Percentiles rank a stretch among this genome's conserved stretches.
Conservation (phyloP, 164 flowering plant species). For the Magnolia changhungtana region DNA sequence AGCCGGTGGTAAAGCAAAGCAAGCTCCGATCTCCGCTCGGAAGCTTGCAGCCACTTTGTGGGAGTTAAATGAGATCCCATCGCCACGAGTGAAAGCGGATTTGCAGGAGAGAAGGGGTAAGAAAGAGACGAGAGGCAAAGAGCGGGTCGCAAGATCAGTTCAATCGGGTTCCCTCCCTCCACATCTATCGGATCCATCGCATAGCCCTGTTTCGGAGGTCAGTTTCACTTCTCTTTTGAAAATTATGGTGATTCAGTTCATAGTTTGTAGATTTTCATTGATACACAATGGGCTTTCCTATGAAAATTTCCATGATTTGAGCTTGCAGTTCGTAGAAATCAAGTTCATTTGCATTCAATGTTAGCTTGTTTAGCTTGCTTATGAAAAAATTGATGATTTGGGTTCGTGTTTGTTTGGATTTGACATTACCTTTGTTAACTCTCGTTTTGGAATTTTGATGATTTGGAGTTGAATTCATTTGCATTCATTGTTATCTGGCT, state of each 20-base stretch:
- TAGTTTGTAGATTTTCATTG: background rate
- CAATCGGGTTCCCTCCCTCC: slow-evolving; percentile 66
- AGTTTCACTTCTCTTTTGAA: slow-evolving; percentile 10
- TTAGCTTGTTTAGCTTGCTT: background rate
- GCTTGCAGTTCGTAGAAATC: background rate
- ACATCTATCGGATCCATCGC: slow-evolving; percentile 93
- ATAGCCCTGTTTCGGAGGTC: slow-evolving; percentile 89
- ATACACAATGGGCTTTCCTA: background rate
- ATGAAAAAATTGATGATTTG: background rate
- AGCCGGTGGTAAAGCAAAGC: slow-evolving; percentile 29
- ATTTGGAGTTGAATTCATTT: background rate
- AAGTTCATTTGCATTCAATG: background rate
- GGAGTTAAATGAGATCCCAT: slow-evolving; percentile 88
- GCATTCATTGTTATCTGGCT: background rate
- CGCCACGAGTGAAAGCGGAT: slow-evolving; percentile 36
- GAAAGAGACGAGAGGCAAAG: slow-evolving; percentile 36
- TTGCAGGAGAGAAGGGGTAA: slow-evolving; percentile 30
- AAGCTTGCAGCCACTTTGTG: slow-evolving; percentile 94
- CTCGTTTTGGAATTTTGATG: background rate
- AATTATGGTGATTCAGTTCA: background rate
- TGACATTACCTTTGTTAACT: background rate
- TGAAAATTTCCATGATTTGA: background rate
- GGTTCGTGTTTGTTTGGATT: background rate
- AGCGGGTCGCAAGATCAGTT: slow-evolving; percentile 34
- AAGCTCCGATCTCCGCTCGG: slow-evolving; percentile 74